Base-by-base conservation (phyloP, 495 filamentous ascomycete genomes). In the Ascodesmis nigricans region DNA sequence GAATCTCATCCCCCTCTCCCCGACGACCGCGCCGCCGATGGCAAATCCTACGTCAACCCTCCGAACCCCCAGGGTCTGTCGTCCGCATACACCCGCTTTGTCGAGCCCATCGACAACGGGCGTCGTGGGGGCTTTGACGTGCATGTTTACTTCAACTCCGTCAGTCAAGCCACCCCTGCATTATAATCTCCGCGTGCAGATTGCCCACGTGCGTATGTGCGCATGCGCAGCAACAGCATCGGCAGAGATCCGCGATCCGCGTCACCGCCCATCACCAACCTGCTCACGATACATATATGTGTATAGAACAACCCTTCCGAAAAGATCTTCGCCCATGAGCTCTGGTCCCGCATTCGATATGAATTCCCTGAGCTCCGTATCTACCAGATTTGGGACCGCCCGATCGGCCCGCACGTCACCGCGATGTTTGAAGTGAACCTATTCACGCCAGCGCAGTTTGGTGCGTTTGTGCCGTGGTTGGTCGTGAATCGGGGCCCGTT, bases 361-460 rank as follows among this genome's bases (percentile, higher is more conserved):
- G 78, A 91, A 58, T 91, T 91, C 49, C 82, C 82, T 10, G 82
- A 92, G 49, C 64, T 91, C 11, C 66, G 78, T 26, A 73, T 90
- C 45, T 91, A 91, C 52, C 57, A 53, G 2, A 58, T 90, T 42
- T 90, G 66, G 62, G 73, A 87, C 44, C 50, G 29, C 24, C 79
- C 80, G 2, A 50, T 91, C 4, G 82, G 82, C 0, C 82, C 82
- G 2, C 82, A 92, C 46, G 72, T 75, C 0, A 55, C 78, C 0
- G 77, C 69, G 29, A 92, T 92, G 82, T 79, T 92, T 43, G 82
- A 92, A 53, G 83, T 91, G 10, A 87, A 87, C 41, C 23, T 92
- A 18, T 76, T 82, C 52, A 79, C 72, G 0, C 82, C 82, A 0
- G 69, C 69, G 3, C 78, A 92, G 52, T 87, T 91, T 44, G 81